Conservation (phyloP, 129 eudicot species). For the Mikania micrantha region DNA sequence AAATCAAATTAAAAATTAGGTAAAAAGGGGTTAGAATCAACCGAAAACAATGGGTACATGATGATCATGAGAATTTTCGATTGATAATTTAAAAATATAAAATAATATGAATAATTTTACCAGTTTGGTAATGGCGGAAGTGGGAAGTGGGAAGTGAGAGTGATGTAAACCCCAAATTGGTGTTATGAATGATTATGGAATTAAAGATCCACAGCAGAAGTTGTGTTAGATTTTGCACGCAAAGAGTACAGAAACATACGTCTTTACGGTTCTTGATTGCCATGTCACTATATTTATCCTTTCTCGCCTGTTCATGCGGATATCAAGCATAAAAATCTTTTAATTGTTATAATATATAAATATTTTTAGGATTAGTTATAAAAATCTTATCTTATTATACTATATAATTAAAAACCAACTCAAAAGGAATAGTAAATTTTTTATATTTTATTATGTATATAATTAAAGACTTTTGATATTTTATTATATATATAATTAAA, state of each 20-base stretch:
- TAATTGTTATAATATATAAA: too few species aligned
- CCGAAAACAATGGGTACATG: background rate
- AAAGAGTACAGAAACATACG: background rate
- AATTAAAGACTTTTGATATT: too few species aligned
- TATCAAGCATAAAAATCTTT: too few species aligned
- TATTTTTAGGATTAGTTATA: too few species aligned
- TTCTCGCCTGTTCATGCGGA: too few species aligned
- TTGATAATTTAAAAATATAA: background rate
- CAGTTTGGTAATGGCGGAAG: slow-evolving; percentile 20
- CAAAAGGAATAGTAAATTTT: too few species aligned
- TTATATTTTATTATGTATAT: too few species aligned
- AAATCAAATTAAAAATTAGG: background rate
- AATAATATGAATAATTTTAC: background rate
- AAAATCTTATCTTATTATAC: too few species aligned
- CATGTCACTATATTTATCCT: background rate
- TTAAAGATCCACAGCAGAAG: slow-evolving; percentile 6
- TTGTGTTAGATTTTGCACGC: slow-evolving; percentile 22
- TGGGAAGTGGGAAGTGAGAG: slow-evolving; percentile 1
- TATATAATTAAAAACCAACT: too few species aligned
- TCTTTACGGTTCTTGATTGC: slow-evolving; percentile 23
- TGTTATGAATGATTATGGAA: slow-evolving; percentile 4
- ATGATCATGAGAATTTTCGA: background rate
- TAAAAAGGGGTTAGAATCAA: background rate
- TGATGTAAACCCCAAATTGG: slow-evolving; percentile 30
- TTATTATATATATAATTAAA: too few species aligned